Conservation (phyloP, 169 alveolate genomes). For the Miamiensis avidus region DNA sequence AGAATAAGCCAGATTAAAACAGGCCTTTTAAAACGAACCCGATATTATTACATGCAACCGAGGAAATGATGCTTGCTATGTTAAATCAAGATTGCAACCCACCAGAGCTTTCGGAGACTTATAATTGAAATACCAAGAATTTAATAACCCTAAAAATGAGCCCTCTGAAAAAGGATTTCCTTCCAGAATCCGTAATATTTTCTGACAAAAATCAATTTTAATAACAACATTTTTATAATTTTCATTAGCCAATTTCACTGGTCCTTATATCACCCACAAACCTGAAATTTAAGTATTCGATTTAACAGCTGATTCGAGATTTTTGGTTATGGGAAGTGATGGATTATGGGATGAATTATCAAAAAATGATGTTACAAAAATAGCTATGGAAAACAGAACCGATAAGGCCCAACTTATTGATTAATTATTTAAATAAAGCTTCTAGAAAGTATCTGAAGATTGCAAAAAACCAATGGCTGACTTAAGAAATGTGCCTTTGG, state of each 20-base stretch:
- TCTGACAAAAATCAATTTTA: constrained; percentile 11
- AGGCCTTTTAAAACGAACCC: constrained; percentile 53
- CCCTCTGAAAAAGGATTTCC: constrained; percentile 36
- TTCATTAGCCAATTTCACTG: constrained; percentile 47
- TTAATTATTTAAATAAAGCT: constrained; percentile 48
- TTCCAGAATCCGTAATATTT: not conserved
- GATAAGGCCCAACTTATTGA: constrained; percentile 48
- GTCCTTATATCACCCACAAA: constrained; percentile 71
- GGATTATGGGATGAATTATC: constrained; percentile 86
- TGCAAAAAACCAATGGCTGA: constrained; percentile 32
- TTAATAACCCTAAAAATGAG: constrained; percentile 48
- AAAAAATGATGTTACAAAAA: constrained; percentile 52
- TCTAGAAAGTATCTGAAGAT: constrained; percentile 58
- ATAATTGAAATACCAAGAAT: constrained; percentile 66
- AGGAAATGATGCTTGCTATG: constrained; percentile 73
- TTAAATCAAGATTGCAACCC: constrained; percentile 81
- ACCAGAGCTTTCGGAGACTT: constrained; percentile 84
- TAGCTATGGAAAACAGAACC: constrained; percentile 32
- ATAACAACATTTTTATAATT: constrained; percentile 24
- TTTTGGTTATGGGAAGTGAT: constrained; percentile 73
- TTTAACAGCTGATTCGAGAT: constrained; percentile 61
- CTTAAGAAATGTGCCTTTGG: constrained; percentile 51
- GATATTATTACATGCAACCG: constrained; percentile 76
- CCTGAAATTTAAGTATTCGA: constrained; percentile 71
- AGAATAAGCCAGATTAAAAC: constrained; percentile 72